Base-by-base conservation (phyloP, 2,329 filamentous ascomycete species). In the Penicillium sp. region DNA sequence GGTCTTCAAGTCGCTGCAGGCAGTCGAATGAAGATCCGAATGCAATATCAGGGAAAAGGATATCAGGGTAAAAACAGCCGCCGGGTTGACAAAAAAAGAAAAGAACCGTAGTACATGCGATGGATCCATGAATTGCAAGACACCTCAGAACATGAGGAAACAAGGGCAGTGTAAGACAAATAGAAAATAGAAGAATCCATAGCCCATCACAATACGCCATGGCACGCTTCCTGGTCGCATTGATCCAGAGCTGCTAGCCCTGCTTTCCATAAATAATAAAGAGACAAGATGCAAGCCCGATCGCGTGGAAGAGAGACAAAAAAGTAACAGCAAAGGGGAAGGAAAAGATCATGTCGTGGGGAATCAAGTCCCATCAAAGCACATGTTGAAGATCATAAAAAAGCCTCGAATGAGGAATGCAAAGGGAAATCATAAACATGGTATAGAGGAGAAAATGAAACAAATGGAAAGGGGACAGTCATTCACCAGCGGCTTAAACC, bases 401-500 rank as follows among this genome's bases (percentile, higher is more conserved):
- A 60, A 25, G 26, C 37, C 26, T 58, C 45, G 42, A 59, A 26
- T 57, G 66, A 58, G 55, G 61, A 64, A 64, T 65, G 69, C 62
- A 67, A 59, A 65, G 60, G 62, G 40, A 65, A 61, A 65, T 62
- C 61, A 68, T 63, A 63, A 63, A 60, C 61, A 65, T 57, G 53
- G 62, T 57, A 64, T 55, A 60, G 55, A 61, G 64, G 60, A 62
- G 64, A 54, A 63, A 57, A 60, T 63, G 61, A 38, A 8, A 25
- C 59, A 64, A 61, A 60, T 66, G 49, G 65, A 56, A 70, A 42
- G 28, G 38, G 26, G 37, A 48, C 51, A 42, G 22, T 48, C 22
- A 28, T 58, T 80, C 82, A 92, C 89, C 89, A 93, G 75, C 89
- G 84, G 74, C 83, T 82, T 77, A 88, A 88, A 43, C 81, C 83